Conservation (phyloP, 371 early-diverging fungal genomes). For the Mortierella sp. region DNA sequence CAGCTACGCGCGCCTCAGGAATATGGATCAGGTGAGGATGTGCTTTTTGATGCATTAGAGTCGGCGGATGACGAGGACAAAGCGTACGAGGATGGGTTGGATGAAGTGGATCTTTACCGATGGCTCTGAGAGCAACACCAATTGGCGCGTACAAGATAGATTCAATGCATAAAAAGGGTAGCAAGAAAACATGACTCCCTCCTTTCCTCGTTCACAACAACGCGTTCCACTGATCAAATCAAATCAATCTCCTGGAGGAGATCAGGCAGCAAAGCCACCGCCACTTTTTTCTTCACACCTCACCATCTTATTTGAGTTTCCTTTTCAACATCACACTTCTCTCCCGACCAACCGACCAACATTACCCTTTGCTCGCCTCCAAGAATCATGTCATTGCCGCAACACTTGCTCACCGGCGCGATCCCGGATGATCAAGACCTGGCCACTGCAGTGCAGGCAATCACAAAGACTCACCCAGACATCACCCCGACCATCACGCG, state of each 20-base stretch:
- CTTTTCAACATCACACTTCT: neutral
- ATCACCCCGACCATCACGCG: constrained; percentile 35
- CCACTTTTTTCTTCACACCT: constrained; percentile 5
- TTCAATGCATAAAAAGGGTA: neutral
- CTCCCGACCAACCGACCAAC: neutral
- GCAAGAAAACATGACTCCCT: neutral
- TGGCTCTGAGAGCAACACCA: neutral
- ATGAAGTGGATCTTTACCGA: neutral
- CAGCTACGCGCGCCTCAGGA: neutral
- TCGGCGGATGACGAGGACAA: neutral
- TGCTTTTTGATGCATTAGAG: constrained; percentile 7
- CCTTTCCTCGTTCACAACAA: neutral
- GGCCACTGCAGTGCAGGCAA: constrained; percentile 25
- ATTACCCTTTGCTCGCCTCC: neutral
- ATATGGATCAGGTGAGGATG: neutral
- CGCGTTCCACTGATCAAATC: neutral
- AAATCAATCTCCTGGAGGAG: neutral
- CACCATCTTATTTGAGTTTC: neutral
- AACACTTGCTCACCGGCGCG: constrained; percentile 32
- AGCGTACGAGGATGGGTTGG: neutral
- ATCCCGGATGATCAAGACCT: constrained; percentile 40
- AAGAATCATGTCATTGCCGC: constrained; percentile 27
- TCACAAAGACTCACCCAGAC: constrained; percentile 35
- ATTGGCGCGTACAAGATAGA: neutral
- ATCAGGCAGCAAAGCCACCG: neutral